A percentile compares a stretch with the other conserved stretches of the same genome.
Conservation (phyloP, 1,284 basidiomycete species). For the Tilletiaria anomala region DNA sequence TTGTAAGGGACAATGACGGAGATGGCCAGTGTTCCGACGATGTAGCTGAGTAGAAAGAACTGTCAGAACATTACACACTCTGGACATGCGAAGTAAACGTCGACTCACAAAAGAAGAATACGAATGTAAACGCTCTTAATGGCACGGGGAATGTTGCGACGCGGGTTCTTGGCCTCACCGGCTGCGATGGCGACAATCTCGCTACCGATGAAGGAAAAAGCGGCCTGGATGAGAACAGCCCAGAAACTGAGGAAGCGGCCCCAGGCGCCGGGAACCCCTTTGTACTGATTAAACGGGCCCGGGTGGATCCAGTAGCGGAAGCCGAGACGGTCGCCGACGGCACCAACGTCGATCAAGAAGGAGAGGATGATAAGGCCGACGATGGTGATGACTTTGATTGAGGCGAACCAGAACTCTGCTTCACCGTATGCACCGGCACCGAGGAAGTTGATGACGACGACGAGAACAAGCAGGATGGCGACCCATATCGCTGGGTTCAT, state of each 20-base stretch:
- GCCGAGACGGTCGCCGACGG: conserved; percentile 20
- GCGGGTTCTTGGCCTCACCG: conserved; percentile 47
- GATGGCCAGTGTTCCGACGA: conserved; percentile 43
- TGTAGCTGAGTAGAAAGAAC: conserved; percentile 33
- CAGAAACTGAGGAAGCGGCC: conserved; percentile 46
- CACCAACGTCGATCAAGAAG: conserved; percentile 31
- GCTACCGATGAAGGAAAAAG: conserved; percentile 66
- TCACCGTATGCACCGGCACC: conserved; percentile 43
- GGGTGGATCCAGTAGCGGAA: conserved; percentile 39
- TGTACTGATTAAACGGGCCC: conserved; percentile 35
- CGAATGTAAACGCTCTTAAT: conserved; percentile 28
- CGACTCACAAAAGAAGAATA: background rate
- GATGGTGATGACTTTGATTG: conserved; percentile 34
- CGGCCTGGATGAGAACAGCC: conserved; percentile 45
- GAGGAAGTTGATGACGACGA: conserved; percentile 59
- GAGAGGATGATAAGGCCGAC: conserved; percentile 33
- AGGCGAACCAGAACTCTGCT: conserved; percentile 43
- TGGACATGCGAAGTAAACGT: background rate
- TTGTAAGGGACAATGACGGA: conserved; percentile 27
- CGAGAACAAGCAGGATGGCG: conserved; percentile 55
- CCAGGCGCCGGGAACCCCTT: conserved; percentile 46
- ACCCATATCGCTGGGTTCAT: conserved; percentile 62
- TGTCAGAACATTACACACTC: background rate
- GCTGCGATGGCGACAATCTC: conserved; percentile 77
- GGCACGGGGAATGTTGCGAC: conserved; percentile 27